Evolutionary conservation across 305 asterid genomes (phyloP), one percentile per base, ranked within the genome.

Genomic region (Fraxinus greggii): DNA sequence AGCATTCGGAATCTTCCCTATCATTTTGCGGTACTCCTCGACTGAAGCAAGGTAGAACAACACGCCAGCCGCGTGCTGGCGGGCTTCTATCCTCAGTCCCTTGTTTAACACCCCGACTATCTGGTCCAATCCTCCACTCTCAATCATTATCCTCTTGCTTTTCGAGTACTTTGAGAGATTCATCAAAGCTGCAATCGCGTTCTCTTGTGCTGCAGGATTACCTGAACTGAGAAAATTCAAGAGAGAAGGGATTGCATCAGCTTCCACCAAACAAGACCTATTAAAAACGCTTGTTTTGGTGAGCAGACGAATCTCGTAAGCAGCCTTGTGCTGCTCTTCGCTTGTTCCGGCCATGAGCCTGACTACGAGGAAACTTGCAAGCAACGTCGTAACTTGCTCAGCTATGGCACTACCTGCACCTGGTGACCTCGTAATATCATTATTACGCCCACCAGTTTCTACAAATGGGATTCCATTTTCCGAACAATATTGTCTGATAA

Each of bases 211-310:
- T 21, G 77, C 88, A 6, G 90, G 84, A 87, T 88, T 72, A 9
- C 28, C 59, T 1, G 92, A 86, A 74, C 85, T 28, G 10, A 89
- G 83, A n/a, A 89, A 84, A 78, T 76, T 76, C 88, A 95, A 76
- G 21, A 95, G 89, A 77, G 87, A 88, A 5, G 89, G 91, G 75
- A 91, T 88, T 13, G 75, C 92, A 15, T 86, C 86, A 6, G 95
- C 90, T 84, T 93, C 95, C 29, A 92, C 91, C 86, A 92, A 89
- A 91, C 93, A 90, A 89, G 93, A 89, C 86, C 97, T 78, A 72
- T 90, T 92, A 85, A 91, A 94, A 88, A 75, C 54, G 88, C 97
- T 95, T 78, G 94, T 90, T 90, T 95, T 92, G 33, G 97, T 91
- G 32, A 92, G 91, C 70, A 92, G 86, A 15, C 97, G 95, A 70